Evolutionary conservation across 192 early-diverging fungal species (phyloP), one percentile per base, ranked within the genome.

Genomic region (Dissophora ornata): DNA sequence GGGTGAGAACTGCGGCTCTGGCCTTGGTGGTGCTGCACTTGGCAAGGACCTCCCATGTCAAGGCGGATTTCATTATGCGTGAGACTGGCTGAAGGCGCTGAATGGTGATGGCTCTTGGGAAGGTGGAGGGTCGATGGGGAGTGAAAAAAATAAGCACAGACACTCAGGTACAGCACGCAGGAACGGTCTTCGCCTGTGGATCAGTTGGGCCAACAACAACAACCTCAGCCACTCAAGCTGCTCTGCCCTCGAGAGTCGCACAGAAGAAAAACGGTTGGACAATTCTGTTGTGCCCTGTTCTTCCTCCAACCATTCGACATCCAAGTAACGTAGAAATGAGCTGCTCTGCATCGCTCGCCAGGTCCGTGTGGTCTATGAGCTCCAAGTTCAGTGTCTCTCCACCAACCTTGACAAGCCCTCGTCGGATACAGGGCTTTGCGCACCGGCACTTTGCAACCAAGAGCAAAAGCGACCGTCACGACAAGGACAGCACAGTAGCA

Each of bases 1-100:
- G 79, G 19, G 82, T 86, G 68, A 95, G 84, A n/a, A 87, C 71
- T 10, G 91, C 84, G 1, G 88, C 89, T 41, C 92, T 83, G 0
- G 91, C 94, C 73, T 94, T 94, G 62, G 92, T 92, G 21, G 87
- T 91, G n/a, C 91, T 91, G 80, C 94, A 95, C 47, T 69, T 83
- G 2, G 92, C 91, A 55, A 90, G 68, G 12, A 91, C 84, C 56
- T 88, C 87, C 84, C 91, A 94, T 53, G 67, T 85, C 41, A 95
- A 84, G 51, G 94, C 92, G 7, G 89, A 83, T 56, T 85, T 88
- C 87, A 88, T 88, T 18, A 54, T 65, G 60, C 51, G 60, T 44
- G 64, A 48, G 26, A 57, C 22, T 42, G 69, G 29, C 30, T 67
- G 73, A 57, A 77, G 45, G 47, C 57, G 59, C 57, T 62, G 73